Conservation (phyloP, 257 asterid genomes). For the Penstemon newberryi region DNA sequence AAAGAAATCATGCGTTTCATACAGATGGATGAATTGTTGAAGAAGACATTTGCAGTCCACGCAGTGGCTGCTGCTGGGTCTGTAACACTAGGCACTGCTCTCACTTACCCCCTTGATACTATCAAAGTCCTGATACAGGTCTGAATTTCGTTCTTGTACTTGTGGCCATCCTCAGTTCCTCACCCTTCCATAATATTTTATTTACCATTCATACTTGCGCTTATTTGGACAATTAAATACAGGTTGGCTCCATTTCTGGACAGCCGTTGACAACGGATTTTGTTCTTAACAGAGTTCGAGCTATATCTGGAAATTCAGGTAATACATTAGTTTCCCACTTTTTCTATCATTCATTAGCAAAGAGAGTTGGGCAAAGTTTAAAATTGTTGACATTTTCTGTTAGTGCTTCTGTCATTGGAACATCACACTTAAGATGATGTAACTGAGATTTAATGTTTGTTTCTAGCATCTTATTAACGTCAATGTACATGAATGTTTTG, state of each 20-base stretch:
- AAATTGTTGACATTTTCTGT: background rate
- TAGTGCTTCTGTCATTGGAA: background rate
- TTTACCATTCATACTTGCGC: background rate
- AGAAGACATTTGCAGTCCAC: conserved; percentile 58
- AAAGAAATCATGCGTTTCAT: background rate
- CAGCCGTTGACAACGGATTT: conserved; percentile 36
- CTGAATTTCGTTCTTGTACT: conserved; percentile 1
- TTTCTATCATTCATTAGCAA: background rate
- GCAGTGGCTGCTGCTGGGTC: conserved; percentile 72
- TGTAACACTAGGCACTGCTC: conserved; percentile 56
- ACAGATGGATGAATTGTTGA: conserved; percentile 71
- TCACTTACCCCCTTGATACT: conserved; percentile 82
- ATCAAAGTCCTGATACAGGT: conserved; percentile 85
- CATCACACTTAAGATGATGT: background rate
- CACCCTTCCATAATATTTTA: background rate
- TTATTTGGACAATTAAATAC: conserved; percentile 9
- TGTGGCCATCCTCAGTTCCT: background rate
- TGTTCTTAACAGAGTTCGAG: conserved; percentile 39
- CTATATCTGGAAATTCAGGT: conserved; percentile 53
- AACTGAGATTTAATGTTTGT: background rate
- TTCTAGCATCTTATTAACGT: background rate
- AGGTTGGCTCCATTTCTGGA: conserved; percentile 56
- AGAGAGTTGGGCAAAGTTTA: background rate
- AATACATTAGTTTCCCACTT: conserved; percentile 3
- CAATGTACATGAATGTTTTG: background rate